phyloP scores from a whole-genome alignment of 257 asterid species.

The Nicotiana otophora region DNA sequence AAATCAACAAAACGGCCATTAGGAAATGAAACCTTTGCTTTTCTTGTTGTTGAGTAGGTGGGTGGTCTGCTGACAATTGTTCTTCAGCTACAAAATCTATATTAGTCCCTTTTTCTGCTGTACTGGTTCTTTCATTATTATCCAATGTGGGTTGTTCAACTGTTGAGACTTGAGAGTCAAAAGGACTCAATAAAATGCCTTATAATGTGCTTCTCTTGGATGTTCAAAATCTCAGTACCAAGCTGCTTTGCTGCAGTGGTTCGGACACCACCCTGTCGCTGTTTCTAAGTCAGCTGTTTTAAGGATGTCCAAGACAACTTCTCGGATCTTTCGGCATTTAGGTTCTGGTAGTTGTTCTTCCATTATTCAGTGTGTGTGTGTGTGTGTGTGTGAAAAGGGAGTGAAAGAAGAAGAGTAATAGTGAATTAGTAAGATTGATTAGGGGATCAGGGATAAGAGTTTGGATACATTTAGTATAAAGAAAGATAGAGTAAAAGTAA shows the following conservation, averaged over 20 bases:
- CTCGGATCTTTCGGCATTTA: conserved; percentile 43
- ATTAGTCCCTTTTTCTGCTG: background rate
- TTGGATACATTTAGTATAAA: too few relatives aligned
- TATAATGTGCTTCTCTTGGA: conserved; percentile 32
- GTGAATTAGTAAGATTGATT: background rate
- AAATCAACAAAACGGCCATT: conserved; percentile 9
- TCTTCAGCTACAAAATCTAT: background rate
- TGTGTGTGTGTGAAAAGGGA: background rate
- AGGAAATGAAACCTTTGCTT: background rate
- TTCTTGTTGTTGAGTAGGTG: background rate
- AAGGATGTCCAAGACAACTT: conserved; percentile 37
- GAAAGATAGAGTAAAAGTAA: too few relatives aligned
- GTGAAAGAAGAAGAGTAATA: background rate
- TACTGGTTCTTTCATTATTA: background rate
- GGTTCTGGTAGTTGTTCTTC: conserved; percentile 19
- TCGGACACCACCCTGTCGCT: conserved; percentile 53
- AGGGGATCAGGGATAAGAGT: background rate
- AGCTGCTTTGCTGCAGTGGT: conserved; percentile 42
- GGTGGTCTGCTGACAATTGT: background rate
- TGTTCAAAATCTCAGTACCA: conserved; percentile 33
- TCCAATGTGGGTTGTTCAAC: conserved; percentile 11
- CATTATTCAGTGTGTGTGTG: conserved; percentile 6
- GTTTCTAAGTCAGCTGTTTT: conserved; percentile 47
- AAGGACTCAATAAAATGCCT: conserved; percentile 45
- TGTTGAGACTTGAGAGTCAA: conserved; percentile 27